phyloP scores from a whole-genome alignment of 2,329 filamentous ascomycete genomes.

The Talaromyces sp. region DNA sequence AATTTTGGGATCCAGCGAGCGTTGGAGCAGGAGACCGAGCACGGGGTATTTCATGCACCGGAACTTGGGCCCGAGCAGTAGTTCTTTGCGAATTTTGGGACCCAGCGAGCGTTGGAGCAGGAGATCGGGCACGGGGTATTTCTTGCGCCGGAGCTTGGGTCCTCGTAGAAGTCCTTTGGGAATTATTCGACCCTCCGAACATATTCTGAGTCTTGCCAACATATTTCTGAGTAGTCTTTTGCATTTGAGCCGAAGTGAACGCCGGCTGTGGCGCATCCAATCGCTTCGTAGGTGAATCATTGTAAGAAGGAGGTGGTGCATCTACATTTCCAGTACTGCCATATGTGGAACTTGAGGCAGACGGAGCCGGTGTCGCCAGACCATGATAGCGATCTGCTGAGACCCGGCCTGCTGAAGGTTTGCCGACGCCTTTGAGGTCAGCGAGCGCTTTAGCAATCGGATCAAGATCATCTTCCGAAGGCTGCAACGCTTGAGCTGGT shows the following conservation, averaged over 20 bases:
- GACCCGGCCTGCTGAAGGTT: conserved; percentile 74
- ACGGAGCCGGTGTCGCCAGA: conserved; percentile 72
- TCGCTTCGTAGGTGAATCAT: conserved; percentile 65
- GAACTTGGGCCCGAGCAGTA: conserved; percentile 10
- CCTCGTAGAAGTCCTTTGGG: conserved; percentile 56
- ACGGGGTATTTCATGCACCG: conserved; percentile 40
- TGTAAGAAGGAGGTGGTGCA: conserved; percentile 84
- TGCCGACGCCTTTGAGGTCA: conserved; percentile 81
- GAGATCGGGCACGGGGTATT: conserved; percentile 55
- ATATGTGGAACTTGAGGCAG: conserved; percentile 35
- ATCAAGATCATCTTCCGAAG: conserved; percentile 61
- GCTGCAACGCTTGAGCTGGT: conserved; percentile 34
- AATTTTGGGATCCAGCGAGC: conserved; percentile 31
- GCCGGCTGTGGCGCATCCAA: conserved; percentile 87
- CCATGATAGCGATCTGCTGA: conserved; percentile 96
- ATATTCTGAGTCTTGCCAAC: conserved; percentile 75
- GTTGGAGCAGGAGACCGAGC: conserved; percentile 55
- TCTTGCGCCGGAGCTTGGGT: conserved; percentile 43
- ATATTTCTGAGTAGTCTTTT: conserved; percentile 87
- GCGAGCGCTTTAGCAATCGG: conserved; percentile 90
- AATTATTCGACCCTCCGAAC: conserved; percentile 49
- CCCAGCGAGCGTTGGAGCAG: conserved; percentile 37
- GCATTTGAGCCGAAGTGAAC: conserved; percentile 91
- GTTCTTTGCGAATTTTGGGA: conserved; percentile 32
- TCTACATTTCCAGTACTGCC: conserved; percentile 27